Conservation (phyloP, 2,329 filamentous ascomycete species). For the Alternaria arborescens region DNA sequence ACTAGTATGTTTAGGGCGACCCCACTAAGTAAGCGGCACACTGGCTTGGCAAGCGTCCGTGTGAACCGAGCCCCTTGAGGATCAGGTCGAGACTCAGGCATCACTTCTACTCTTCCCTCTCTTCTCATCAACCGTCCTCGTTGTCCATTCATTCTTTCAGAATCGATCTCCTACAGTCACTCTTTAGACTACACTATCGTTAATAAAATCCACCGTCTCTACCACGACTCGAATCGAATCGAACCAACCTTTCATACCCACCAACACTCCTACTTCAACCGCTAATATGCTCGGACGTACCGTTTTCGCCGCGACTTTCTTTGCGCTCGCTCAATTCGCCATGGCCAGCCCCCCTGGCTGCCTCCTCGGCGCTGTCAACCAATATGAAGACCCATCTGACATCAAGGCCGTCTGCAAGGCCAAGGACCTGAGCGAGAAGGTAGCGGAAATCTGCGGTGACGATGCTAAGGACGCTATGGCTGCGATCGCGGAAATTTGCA, state of each 20-base stretch:
- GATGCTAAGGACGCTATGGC: constrained; percentile 32
- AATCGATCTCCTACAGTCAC: constrained; percentile 17
- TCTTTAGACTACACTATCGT: constrained; percentile 26
- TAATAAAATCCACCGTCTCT: constrained; percentile 17
- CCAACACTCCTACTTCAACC: constrained; percentile 5
- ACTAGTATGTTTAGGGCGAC: constrained; percentile 23
- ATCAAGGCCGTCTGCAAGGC: constrained; percentile 38
- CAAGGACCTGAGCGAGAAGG: constrained; percentile 36
- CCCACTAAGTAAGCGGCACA: constrained; percentile 14
- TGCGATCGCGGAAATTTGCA: constrained; percentile 42
- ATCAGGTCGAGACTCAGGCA: constrained; percentile 13
- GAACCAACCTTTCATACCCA: not conserved
- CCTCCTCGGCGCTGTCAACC: constrained; percentile 43
- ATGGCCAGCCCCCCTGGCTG: constrained; percentile 39
- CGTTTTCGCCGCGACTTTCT: constrained; percentile 36
- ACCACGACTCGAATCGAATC: not conserved
- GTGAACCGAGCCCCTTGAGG: constrained; percentile 12
- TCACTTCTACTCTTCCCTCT: constrained; percentile 8
- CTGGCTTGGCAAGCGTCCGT: constrained; percentile 10
- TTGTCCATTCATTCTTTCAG: constrained; percentile 25
- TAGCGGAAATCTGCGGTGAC: constrained; percentile 37
- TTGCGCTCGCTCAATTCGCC: constrained; percentile 34
- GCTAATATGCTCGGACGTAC: constrained; percentile 42
- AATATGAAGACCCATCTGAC: constrained; percentile 37
- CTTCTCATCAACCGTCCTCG: constrained; percentile 20